A percentile compares a stretch with the other conserved stretches of the same genome.
phyloP scores from a whole-genome alignment of 306 rosid genomes.

The Cucumis hystrix region DNA sequence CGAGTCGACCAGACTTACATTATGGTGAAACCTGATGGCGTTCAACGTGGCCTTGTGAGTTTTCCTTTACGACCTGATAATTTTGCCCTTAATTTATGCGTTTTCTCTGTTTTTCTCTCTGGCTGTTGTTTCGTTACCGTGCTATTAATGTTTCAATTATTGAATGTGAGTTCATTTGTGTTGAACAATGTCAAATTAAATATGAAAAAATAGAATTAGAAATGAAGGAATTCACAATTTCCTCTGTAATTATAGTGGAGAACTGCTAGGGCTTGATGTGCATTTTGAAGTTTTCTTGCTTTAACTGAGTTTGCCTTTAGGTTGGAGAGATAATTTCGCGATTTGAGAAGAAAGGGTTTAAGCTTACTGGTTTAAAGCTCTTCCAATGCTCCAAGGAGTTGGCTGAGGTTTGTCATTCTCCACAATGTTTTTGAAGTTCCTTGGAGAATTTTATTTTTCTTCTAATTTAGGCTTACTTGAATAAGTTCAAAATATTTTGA shows the following conservation, averaged over 20 bases:
- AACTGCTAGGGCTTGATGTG: neutral
- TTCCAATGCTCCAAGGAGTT: slow-evolving; percentile 75
- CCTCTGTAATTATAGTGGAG: neutral
- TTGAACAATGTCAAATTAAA: neutral
- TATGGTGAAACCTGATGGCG: slow-evolving; percentile 97
- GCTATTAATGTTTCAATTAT: neutral
- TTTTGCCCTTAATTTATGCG: slow-evolving; percentile 1
- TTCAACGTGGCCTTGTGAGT: slow-evolving; percentile 92
- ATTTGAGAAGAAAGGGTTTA: slow-evolving; percentile 94
- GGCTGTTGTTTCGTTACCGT: neutral
- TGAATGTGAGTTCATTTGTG: neutral
- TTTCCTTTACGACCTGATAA: neutral
- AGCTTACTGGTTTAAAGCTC: slow-evolving; percentile 87
- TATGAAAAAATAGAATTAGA: neutral
- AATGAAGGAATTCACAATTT: neutral
- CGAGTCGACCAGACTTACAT: slow-evolving; percentile 78
- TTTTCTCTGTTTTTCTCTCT: neutral
- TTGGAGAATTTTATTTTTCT: neutral
- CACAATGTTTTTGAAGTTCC: neutral
- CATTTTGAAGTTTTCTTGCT: neutral
- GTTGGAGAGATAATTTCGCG: slow-evolving; percentile 92
- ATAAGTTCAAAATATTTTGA: too few relatives aligned
- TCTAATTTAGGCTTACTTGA: too few relatives aligned
- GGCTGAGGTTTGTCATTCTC: slow-evolving; percentile 63
- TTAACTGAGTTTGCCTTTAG: slow-evolving; percentile 26